Evolutionary conservation across 202 grass and related monocot genomes (phyloP).

Genomic region (Saccharum hybrid): DNA sequence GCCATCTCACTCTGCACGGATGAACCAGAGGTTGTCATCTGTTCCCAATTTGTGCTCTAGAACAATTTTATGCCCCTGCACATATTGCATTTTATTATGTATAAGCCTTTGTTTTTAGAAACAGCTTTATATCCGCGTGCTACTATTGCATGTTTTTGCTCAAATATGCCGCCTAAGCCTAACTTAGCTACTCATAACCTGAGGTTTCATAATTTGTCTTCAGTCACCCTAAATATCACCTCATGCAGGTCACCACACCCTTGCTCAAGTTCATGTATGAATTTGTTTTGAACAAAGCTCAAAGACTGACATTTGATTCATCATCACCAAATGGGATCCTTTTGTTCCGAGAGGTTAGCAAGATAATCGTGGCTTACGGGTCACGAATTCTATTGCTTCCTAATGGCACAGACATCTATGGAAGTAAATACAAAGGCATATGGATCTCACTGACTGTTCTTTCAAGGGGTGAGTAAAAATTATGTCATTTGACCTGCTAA

Average conservation of each 20-base stretch:
- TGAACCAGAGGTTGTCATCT: slow-evolving; percentile 70
- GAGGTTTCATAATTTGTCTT: slow-evolving; percentile 27
- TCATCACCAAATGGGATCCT: slow-evolving; percentile 99
- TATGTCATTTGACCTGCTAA: slow-evolving; percentile 33
- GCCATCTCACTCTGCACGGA: slow-evolving; percentile 85
- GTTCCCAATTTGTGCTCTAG: slow-evolving; percentile 42
- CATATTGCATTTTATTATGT: slow-evolving; percentile 34
- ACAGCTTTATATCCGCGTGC: neutral
- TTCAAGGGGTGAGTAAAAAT: slow-evolving; percentile 79
- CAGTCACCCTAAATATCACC: slow-evolving; percentile 32
- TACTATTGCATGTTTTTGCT: slow-evolving; percentile 5
- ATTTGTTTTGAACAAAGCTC: slow-evolving; percentile 97
- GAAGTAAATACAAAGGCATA: slow-evolving; percentile 98
- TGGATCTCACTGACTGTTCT: slow-evolving; percentile 92
- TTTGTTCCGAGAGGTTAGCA: slow-evolving; percentile 98
- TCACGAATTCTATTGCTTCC: slow-evolving; percentile 90
- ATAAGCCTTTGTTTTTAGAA: slow-evolving; percentile 1
- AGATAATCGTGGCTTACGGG: slow-evolving; percentile 94
- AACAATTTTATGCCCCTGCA: slow-evolving; percentile 20
- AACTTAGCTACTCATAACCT: slow-evolving; percentile 26
- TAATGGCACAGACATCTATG: slow-evolving; percentile 80
- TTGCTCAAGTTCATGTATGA: slow-evolving; percentile 95
- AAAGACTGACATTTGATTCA: slow-evolving; percentile 94
- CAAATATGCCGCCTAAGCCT: slow-evolving; percentile 1
- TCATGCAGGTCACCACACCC: slow-evolving; percentile 88